Evolutionary conservation across 257 asterid species (phyloP).

Genomic region (Sherardia arvensis): DNA sequence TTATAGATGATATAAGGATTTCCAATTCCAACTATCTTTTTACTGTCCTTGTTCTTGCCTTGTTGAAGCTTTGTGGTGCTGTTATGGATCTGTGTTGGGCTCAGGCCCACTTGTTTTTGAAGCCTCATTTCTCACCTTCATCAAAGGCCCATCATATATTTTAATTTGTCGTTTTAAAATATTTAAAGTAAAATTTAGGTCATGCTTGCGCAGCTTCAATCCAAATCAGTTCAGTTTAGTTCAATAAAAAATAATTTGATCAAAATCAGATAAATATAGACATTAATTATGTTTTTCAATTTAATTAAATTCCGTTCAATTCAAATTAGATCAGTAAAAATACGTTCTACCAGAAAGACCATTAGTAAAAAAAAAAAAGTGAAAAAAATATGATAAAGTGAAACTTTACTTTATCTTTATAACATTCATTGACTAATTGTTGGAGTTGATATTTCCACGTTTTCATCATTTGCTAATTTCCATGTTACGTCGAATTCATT

Average conservation of each 20-base stretch:
- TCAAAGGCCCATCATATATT: not conserved
- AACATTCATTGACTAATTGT: not conserved
- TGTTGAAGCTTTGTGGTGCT: not conserved
- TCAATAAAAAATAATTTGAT: too few relatives aligned
- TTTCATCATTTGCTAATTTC: not conserved
- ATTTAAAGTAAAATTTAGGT: too few relatives aligned
- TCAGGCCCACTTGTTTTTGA: not conserved
- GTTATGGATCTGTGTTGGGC: not conserved
- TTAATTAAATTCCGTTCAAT: too few relatives aligned
- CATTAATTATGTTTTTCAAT: too few relatives aligned
- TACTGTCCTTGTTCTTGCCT: not conserved
- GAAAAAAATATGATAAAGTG: too few relatives aligned
- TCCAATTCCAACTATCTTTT: not conserved
- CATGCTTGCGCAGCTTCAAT: too few relatives aligned
- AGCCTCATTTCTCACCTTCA: not conserved
- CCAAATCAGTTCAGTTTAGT: too few relatives aligned
- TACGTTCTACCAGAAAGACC: too few relatives aligned
- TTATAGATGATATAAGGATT: constrained; percentile 6
- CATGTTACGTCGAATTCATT: too few relatives aligned
- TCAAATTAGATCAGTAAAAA: too few relatives aligned
- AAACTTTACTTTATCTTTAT: not conserved
- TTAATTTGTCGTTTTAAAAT: not conserved
- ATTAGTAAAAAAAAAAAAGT: too few relatives aligned
- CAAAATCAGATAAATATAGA: too few relatives aligned
- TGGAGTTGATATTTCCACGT: not conserved